Base-by-base conservation (phyloP, 148 eudicot genomes). In the Salicornia ramosissima region DNA sequence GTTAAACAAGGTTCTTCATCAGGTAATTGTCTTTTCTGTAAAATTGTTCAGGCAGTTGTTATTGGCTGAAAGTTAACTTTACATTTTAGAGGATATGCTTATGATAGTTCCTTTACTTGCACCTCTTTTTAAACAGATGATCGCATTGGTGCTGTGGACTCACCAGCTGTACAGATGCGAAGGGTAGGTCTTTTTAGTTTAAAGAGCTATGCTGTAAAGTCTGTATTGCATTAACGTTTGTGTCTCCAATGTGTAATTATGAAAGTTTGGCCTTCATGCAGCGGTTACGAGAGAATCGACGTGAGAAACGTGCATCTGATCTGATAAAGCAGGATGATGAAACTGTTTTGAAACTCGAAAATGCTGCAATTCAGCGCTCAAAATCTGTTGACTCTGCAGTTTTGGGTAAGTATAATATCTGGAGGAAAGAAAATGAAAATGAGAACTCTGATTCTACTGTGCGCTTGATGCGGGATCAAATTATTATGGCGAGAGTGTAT, bases 301-400 rank as follows among this genome's bases (percentile, higher is more conserved):
- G 90, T 40, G 97, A 86, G 77, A 89, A 83, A 71, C 96, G 91
- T 72, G 91, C 86, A 21, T 87, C 91, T 78, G 91, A 87, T 61
- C 73, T 89, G 65, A 74, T 87, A 22, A 91, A 89, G 71, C 90
- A 83, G 72, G 96, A 91, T 71, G 97, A 84, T 75, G 99, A 91
- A 63, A 84, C 86, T 63, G 80, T 64, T 67, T 39, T 91, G 59
- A 95, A 87, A 78, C 97, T 95, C 71, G 99, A 95, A 81, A 89
- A 86, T 87, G 97, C 91, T 19, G 96, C 99, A 69, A 86, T 95
- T 71, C 96, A 89, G 74, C 88, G 90, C 71, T 86, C 99, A 50
- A 91, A 86, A 69, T 89, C 97, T 65, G 97, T 91, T 75, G 97
- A 91, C 81, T 83, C 99, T 11, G 96, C 99, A 30, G 84, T 95